These are phyloP conservation scores for Colletotrichum endophyticum DNA, from an alignment of 2,329 filamentous ascomycete species.

Conservation along the genomic window DNA sequence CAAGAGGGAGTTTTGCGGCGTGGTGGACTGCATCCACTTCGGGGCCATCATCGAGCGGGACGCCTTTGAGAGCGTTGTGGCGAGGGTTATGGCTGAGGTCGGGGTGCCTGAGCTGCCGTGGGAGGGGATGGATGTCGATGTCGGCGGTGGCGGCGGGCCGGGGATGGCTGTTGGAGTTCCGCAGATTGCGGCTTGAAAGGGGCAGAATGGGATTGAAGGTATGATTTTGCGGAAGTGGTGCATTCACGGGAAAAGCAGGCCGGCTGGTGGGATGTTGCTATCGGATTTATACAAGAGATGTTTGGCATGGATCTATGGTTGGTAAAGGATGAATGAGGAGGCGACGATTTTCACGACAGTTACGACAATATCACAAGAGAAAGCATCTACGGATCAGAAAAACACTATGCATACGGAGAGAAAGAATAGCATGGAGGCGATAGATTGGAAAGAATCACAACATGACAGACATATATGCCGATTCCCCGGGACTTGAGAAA, in stretches of 20 bases:
- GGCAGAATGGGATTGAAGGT: neutral
- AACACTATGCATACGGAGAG: neutral
- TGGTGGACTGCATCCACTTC: conserved; percentile 51
- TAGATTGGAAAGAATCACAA: neutral
- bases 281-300: neutral
- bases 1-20: conserved; percentile 43
- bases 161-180: neutral
- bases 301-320: neutral
- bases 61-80: conserved; percentile 51
- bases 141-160: neutral
- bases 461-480: neutral
- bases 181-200: neutral
- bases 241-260: neutral
- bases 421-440: neutral
- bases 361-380: neutral
- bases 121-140: conserved; percentile 5
- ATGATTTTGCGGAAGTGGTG: neutral
- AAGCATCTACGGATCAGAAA: neutral
- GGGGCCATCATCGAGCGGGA: conserved; percentile 52
- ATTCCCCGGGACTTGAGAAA: neutral
- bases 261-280: neutral
- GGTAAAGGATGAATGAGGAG: neutral
- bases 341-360: neutral
- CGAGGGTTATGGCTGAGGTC: conserved; percentile 39
- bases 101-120: conserved; percentile 5